Evolutionary conservation across 2,329 filamentous ascomycete genomes (phyloP).

Genomic region (Botrytis byssoidea): DNA sequence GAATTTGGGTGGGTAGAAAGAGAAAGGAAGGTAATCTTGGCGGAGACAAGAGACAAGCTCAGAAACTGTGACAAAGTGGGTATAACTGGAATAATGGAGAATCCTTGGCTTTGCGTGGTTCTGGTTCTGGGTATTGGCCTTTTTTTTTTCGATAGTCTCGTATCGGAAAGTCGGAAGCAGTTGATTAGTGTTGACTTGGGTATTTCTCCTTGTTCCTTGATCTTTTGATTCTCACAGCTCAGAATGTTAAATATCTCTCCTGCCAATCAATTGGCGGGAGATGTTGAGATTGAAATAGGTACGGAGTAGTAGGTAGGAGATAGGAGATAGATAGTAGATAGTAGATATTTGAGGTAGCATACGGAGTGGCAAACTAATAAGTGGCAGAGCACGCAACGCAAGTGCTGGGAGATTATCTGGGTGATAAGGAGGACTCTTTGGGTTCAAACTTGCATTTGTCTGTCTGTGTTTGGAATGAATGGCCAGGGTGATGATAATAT

Average conservation of each 20-base stretch:
- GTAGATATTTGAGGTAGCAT: neutral
- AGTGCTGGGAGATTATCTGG: neutral
- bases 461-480: neutral
- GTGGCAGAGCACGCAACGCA: neutral
- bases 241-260: neutral
- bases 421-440: neutral
- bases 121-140: slow-evolving; percentile 3
- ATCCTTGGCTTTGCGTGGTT: slow-evolving; percentile 7
- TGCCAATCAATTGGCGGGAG: neutral
- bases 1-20: neutral
- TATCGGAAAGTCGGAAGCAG: slow-evolving; percentile 1
- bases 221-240: neutral
- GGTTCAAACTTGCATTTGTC: neutral
- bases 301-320: too few relatives aligned
- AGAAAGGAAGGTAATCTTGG: neutral
- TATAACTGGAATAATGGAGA: slow-evolving; percentile 11
- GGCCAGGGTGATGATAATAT: neutral
- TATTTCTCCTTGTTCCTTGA: slow-evolving; percentile 1
- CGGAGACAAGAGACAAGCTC: neutral
- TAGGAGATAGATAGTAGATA: too few relatives aligned
- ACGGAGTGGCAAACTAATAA: neutral
- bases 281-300: neutral
- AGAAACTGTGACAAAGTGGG: slow-evolving; percentile 6
- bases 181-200: neutral
- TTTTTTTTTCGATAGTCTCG: slow-evolving; percentile 1